Conservation (phyloP, 169 alveolate genomes). For the Babesia gibsoni region DNA sequence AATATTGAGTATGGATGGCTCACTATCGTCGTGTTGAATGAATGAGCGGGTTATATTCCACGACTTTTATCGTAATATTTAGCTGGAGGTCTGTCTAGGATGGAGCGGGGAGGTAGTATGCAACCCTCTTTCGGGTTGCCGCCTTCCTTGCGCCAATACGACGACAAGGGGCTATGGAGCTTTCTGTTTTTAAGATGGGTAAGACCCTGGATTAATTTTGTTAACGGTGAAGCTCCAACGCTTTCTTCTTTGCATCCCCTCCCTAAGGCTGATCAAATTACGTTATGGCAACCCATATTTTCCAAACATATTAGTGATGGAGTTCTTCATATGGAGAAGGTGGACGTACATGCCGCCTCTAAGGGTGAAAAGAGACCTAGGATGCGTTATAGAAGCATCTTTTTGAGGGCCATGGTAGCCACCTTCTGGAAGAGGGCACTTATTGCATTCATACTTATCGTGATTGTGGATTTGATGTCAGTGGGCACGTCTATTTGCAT, state of each 20-base stretch:
- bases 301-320: conserved; percentile 44
- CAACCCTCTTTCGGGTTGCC: too few species aligned
- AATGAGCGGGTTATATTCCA: too few species aligned
- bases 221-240: neutral
- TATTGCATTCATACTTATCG: neutral
- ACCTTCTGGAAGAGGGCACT: conserved; percentile 39
- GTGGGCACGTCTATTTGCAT: conserved; percentile 18
- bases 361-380: neutral
- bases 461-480: neutral
- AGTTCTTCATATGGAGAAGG: conserved; percentile 4
- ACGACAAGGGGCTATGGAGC: conserved; percentile 1
- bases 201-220: conserved; percentile 3
- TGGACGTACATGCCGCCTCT: neutral
- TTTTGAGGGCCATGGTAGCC: conserved; percentile 26
- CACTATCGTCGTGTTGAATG: too few species aligned
- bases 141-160: conserved; percentile 6
- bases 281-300: conserved; percentile 21
- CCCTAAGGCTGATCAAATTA: conserved; percentile 13
- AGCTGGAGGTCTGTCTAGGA: too few species aligned
- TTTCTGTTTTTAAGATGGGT: conserved; percentile 21
- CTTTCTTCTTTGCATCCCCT: conserved; percentile 25
- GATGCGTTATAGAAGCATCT: conserved; percentile 5
- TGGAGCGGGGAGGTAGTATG: too few species aligned
- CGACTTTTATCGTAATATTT: too few species aligned
- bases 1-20: too few species aligned